A percentile compares a stretch with the other conserved stretches of the same genome.
These are phyloP conservation scores for Pyrenophora tritici-repentis DNA, from an alignment of 2,329 filamentous ascomycete species.

Conservation along the genomic window DNA sequence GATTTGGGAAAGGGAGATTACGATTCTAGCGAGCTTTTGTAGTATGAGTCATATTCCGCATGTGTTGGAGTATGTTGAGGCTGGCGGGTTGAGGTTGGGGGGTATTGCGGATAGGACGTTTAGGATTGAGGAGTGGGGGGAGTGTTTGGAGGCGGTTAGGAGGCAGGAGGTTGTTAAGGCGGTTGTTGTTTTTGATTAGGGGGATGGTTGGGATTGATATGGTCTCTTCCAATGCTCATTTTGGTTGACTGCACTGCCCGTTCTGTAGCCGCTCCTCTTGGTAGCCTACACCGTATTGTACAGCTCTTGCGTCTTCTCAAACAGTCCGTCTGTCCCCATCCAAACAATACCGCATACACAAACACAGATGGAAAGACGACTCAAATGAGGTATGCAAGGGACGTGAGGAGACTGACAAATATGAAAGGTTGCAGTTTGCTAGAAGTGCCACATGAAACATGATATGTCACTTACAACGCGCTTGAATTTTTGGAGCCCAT, in stretches of 20 bases:
- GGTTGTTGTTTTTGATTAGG: conserved; percentile 68
- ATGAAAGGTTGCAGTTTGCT: too few relatives aligned
- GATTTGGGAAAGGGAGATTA: conserved; percentile 72
- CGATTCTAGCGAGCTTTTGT: conserved; percentile 71
- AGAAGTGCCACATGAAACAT: too few relatives aligned
- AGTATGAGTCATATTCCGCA: conserved; percentile 59
- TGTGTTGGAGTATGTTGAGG: conserved; percentile 54
- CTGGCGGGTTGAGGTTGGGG: conserved; percentile 64
- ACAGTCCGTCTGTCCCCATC: conserved; percentile 35
- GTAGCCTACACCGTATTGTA: too few relatives aligned
- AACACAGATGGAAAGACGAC: background rate
- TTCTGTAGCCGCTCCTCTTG: conserved; percentile 62
- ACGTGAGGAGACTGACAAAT: too few relatives aligned
- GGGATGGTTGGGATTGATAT: background rate
- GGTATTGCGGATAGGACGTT: conserved; percentile 76
- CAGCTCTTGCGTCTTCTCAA: conserved; percentile 44
- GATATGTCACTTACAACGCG: too few relatives aligned
- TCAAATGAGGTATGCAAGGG: too few relatives aligned
- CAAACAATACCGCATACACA: conserved; percentile 62
- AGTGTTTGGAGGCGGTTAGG: conserved; percentile 71
- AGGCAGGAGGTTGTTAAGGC: conserved; percentile 77
- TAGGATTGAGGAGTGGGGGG: conserved; percentile 72
- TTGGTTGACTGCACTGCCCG: conserved; percentile 14
- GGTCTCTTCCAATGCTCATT: conserved; percentile 8
- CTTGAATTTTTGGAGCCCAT: background rate